A percentile compares a stretch with the other conserved stretches of the same genome.
These are phyloP conservation scores for Helicosporidium sp. DNA, from an alignment of 139 green algal species.

Conservation along the genomic window DNA sequence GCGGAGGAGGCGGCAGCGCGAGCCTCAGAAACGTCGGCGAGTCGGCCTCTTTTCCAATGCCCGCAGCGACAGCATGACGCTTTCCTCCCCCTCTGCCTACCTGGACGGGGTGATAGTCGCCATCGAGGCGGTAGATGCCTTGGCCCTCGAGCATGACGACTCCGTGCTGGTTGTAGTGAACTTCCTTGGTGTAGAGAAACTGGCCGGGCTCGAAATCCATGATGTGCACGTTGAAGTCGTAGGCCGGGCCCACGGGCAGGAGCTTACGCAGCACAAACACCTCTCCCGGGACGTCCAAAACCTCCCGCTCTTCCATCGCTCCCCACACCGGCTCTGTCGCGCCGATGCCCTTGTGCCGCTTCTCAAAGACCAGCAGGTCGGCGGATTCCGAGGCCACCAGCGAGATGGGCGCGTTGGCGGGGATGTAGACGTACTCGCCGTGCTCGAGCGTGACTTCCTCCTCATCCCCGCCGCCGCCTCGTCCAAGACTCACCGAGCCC, in stretches of 20 bases:
- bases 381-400: constrained; percentile 9
- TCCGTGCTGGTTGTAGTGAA: constrained; percentile 96
- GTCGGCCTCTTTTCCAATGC: no score
- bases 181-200: constrained; percentile 73
- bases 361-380: constrained; percentile 54
- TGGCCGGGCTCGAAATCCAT: constrained; percentile 69
- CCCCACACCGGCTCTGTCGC: constrained; percentile 33
- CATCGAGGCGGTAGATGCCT: constrained; percentile 62
- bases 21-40: no score
- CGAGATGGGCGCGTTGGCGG: neutral
- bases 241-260: constrained; percentile 55
- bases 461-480: no score
- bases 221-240: constrained; percentile 92
- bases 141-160: constrained; percentile 74
- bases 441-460: constrained; percentile 30
- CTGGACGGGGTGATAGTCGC: neutral
- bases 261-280: constrained; percentile 85
- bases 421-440: constrained; percentile 4
- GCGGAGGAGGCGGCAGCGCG: no score
- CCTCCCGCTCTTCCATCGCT: constrained; percentile 30
- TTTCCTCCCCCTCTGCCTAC: neutral
- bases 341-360: constrained; percentile 20
- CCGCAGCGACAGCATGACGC: no score
- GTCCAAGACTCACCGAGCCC: no score
- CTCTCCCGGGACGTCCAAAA: constrained; percentile 43